These are phyloP conservation scores for Parastagonospora nodorum DNA, from an alignment of 2,329 filamentous ascomycete genomes.

Conservation along the genomic window DNA sequence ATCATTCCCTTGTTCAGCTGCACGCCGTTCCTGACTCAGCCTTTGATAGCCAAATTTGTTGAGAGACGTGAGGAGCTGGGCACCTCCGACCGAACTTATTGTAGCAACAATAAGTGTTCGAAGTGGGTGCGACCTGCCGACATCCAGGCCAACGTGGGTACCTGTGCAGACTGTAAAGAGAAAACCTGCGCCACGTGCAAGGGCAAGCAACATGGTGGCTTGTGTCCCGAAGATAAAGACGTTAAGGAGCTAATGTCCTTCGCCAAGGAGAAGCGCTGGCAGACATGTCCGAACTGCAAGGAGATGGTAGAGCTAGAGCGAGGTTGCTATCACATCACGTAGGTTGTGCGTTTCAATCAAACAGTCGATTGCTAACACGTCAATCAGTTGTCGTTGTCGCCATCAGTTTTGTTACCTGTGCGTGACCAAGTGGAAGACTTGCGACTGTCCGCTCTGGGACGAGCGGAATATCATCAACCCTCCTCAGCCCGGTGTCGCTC, in stretches of 20 bases:
- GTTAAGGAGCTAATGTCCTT: constrained; percentile 10
- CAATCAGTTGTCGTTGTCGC: constrained; percentile 57
- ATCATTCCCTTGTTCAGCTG: constrained; percentile 13
- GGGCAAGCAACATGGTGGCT: constrained; percentile 6
- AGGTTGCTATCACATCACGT: constrained; percentile 24
- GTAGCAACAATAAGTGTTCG: constrained; percentile 13
- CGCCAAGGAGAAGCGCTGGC: constrained; percentile 14
- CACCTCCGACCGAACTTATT: constrained; percentile 16
- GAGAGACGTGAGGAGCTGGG: constrained; percentile 16
- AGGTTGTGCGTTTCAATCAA: too few relatives aligned
- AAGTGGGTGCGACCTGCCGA: constrained; percentile 14
- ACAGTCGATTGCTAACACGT: too few relatives aligned
- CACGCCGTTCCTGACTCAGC: constrained; percentile 5
- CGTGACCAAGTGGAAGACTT: constrained; percentile 49
- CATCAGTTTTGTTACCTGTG: constrained; percentile 73
- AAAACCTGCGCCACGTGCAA: constrained; percentile 17
- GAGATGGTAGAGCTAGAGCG: constrained; percentile 16
- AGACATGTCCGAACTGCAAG: constrained; percentile 18
- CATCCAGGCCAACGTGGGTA: constrained; percentile 8
- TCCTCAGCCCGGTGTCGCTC: not conserved
- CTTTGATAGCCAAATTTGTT: constrained; percentile 5
- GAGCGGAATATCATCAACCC: constrained; percentile 8
- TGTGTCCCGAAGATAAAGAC: constrained; percentile 16
- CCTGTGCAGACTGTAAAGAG: constrained; percentile 6
- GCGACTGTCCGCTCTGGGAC: constrained; percentile 9